Percentiles rank a stretch among this genome's conserved stretches.
Conservation (phyloP, 345 rosid genomes). For the Punica granatum region DNA sequence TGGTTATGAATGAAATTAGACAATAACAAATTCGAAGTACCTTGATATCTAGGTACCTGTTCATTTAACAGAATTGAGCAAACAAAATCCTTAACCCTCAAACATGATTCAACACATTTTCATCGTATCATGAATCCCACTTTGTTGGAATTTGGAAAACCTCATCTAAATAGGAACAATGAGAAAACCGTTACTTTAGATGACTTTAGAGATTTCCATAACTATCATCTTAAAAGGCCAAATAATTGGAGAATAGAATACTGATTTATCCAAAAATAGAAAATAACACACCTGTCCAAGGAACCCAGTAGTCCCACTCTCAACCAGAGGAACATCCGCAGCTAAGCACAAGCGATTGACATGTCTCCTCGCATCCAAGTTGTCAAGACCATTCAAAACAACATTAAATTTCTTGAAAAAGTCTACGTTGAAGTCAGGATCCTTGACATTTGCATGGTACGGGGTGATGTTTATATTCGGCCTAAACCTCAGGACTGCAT, state of each 20-base stretch:
- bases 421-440: conserved; percentile 70
- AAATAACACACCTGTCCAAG: conserved; percentile 67
- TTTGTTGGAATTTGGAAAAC: no score
- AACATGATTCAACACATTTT: background rate
- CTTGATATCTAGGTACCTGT: no score
- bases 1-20: background rate
- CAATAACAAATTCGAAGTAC: background rate
- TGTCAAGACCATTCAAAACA: conserved; percentile 95
- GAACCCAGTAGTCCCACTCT: conserved; percentile 99
- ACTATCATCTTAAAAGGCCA: background rate
- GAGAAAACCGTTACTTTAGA: no score
- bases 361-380: conserved; percentile 92
- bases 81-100: background rate
- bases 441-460: conserved; percentile 91
- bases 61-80: background rate
- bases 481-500: conserved; percentile 88
- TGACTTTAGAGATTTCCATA: no score
- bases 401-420: conserved; percentile 92
- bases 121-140: background rate
- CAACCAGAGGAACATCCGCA: conserved; percentile 91
- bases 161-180: no score
- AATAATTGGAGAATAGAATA: background rate
- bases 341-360: conserved; percentile 99
- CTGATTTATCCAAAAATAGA: background rate
- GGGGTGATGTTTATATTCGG: conserved; percentile 74